Percentiles rank a stretch among this genome's conserved stretches.
Evolutionary conservation across 2,329 filamentous ascomycete species (phyloP).

Genomic region (Ophiocordyceps robertsii): DNA sequence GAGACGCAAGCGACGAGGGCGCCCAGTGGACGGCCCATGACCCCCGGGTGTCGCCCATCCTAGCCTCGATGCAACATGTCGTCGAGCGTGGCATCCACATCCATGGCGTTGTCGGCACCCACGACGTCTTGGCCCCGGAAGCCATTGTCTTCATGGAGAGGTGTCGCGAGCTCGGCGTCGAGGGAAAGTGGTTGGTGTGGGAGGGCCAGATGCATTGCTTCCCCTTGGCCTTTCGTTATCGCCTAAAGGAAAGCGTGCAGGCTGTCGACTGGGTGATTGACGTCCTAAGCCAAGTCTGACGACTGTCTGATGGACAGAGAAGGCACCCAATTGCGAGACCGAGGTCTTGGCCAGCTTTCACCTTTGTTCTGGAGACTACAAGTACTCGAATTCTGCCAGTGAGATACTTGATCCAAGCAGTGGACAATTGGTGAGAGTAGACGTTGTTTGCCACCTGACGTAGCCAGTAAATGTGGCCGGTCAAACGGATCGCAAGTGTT

Average conservation of each 20-base stretch:
- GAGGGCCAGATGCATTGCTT: slow-evolving; percentile 49
- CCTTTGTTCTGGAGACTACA: neutral
- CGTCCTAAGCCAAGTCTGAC: neutral
- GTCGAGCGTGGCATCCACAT: slow-evolving; percentile 25
- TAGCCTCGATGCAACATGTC: slow-evolving; percentile 23
- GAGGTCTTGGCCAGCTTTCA: no score
- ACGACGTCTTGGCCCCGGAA: slow-evolving; percentile 40
- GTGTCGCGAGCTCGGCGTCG: slow-evolving; percentile 26
- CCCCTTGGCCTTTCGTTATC: slow-evolving; percentile 33
- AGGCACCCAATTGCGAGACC: no score
- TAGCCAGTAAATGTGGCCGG: no score
- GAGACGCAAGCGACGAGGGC: neutral
- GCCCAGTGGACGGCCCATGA: slow-evolving; percentile 13
- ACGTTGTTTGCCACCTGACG: no score
- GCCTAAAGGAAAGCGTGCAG: slow-evolving; percentile 27
- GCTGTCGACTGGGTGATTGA: neutral
- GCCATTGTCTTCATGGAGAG: slow-evolving; percentile 32
- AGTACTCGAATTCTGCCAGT: no score
- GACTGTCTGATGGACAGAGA: no score
- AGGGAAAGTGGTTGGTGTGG: slow-evolving; percentile 44
- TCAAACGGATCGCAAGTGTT: no score
- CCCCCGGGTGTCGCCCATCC: slow-evolving; percentile 32
- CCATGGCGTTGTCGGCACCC: slow-evolving; percentile 35
- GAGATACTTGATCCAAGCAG: no score
- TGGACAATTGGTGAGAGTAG: no score